These are phyloP conservation scores for Globomyces pollinis-pini DNA, from an alignment of 192 early-diverging fungal genomes.

Conservation along the genomic window DNA sequence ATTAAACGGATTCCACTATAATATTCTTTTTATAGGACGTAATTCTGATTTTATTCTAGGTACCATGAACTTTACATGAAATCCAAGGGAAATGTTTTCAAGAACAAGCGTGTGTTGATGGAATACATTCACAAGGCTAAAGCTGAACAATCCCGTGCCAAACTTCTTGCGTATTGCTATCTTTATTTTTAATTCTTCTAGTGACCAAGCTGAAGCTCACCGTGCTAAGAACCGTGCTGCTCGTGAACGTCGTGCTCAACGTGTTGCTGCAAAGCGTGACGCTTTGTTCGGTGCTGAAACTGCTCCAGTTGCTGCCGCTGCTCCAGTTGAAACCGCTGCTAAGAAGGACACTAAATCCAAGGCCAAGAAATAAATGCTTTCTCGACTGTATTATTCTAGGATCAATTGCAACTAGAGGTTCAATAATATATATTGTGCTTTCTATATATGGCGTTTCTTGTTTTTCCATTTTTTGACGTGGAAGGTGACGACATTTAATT, in stretches of 20 bases:
- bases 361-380: slow-evolving; percentile 1
- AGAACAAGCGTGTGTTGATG: slow-evolving; percentile 99
- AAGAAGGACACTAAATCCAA: slow-evolving; percentile 1
- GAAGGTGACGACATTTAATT: too few relatives aligned
- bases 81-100: slow-evolving; percentile 99
- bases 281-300: slow-evolving; percentile 39
- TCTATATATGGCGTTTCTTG: too few relatives aligned
- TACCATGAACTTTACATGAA: slow-evolving; percentile 96
- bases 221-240: slow-evolving; percentile 91
- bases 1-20: background rate
- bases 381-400: slow-evolving; percentile 6
- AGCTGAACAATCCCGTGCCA: slow-evolving; percentile 92
- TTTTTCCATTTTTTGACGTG: too few relatives aligned
- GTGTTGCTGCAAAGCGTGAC: slow-evolving; percentile 85
- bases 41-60: slow-evolving; percentile 13
- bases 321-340: slow-evolving; percentile 7
- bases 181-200: slow-evolving; percentile 15
- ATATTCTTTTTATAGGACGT: background rate
- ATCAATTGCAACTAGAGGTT: too few relatives aligned
- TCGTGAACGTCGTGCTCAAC: slow-evolving; percentile 81
- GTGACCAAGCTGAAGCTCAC: slow-evolving; percentile 97
- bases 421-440: too few relatives aligned
- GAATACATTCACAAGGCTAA: slow-evolving; percentile 99
- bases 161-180: slow-evolving; percentile 59
- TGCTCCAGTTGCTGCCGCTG: slow-evolving; percentile 5